Base-by-base conservation (phyloP, 371 early-diverging fungal genomes). In the Mucor velutinosus region DNA sequence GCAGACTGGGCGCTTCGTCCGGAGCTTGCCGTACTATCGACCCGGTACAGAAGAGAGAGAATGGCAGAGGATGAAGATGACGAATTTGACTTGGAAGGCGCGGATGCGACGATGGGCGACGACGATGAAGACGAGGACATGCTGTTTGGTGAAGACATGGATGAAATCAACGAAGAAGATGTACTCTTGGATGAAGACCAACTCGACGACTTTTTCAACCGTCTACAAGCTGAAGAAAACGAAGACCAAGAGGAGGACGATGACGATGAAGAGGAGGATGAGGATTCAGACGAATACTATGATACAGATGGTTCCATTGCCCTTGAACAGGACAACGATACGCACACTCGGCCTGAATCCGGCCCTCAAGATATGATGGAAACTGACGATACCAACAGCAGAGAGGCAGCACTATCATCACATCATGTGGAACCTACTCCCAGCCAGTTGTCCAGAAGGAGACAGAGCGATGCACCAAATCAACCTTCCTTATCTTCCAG, bases 1-100 rank as follows among this genome's bases (percentile, higher is more conserved):
- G 78, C 73, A 43, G 88, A 87, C 60, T 90, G 87, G 88, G 65
- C 74, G 1, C 66, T 83, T 14, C 59, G 66, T 35, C 78, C 79
- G 11, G 75, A 73, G 27, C 74, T 83, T 14, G 81, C 81, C 12
- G 49, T 69, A 1, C 45, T 83, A 4, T 80, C 78, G 27, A 79
- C 75, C 2, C 76, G 76, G 1, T 74, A 71, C 14, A 76, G 81
- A 51, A 66, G 81, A 60, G 67, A 62, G 4, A 71, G 77, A n/a
- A 73, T 77, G 58, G 57, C 66, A 8, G 70, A 75, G 12, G 62
- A 62, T 39, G 78, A 79, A 29, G 69, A 65, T 5, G 69, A 62
- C 23, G 65, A 51, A 23, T 71, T 64, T 51, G 62, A 65, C 10
- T 66, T 56, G 5, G 70, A 62, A 33, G 78, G 72, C 1, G 70